phyloP scores from a whole-genome alignment of 768 basidiomycete species.

The Rubroboletus satanas region DNA sequence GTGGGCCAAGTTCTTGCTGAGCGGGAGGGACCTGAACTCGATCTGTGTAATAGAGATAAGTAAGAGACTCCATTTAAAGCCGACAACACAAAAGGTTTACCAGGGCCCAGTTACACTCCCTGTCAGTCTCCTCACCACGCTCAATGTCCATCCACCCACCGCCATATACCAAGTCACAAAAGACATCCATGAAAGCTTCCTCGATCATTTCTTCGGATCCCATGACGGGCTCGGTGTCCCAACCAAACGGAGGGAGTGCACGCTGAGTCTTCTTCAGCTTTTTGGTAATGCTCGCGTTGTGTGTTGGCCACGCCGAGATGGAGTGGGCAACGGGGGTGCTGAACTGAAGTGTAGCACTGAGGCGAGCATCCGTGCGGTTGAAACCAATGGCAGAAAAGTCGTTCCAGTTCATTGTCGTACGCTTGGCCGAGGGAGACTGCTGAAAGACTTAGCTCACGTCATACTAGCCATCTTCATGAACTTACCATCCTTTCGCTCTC shows the following conservation, averaged over 20 bases:
- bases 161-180: constrained; percentile 77
- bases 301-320: constrained; percentile 70
- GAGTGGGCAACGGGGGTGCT: constrained; percentile 49
- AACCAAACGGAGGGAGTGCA: constrained; percentile 78
- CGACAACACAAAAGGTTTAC: constrained; percentile 42
- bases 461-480: background rate
- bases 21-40: constrained; percentile 79
- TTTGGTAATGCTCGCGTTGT: constrained; percentile 66
- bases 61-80: background rate
- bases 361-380: constrained; percentile 68
- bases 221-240: constrained; percentile 84
- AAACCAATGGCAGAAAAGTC: constrained; percentile 88
- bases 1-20: constrained; percentile 21
- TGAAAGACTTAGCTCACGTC: constrained; percentile 5
- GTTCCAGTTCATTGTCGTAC: constrained; percentile 83
- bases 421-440: constrained; percentile 67
- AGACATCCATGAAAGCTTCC: constrained; percentile 85
- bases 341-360: constrained; percentile 82
- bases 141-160: constrained; percentile 84
- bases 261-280: constrained; percentile 80
- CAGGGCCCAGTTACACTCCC: constrained; percentile 91
- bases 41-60: constrained; percentile 49
- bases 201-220: constrained; percentile 82
- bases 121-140: constrained; percentile 63
- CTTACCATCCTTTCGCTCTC: constrained; percentile 74